Percentiles rank a stretch among this genome's conserved stretches.
These are phyloP conservation scores for Golubevia sp. DNA, from an alignment of 1,284 basidiomycete species.

Conservation along the genomic window DNA sequence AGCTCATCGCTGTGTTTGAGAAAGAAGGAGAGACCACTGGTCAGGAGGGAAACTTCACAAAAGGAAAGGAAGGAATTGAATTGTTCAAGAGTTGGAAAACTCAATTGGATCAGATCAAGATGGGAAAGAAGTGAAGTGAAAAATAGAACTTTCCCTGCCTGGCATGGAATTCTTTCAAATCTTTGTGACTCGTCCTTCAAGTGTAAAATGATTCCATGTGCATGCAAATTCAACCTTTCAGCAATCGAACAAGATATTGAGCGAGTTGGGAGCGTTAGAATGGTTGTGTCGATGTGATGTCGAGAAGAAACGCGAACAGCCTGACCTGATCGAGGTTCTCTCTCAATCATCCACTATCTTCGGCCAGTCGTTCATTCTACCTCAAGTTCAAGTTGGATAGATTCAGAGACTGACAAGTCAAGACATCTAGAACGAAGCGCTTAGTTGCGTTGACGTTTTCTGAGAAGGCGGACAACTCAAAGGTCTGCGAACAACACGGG, in stretches of 20 bases:
- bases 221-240: too few relatives aligned
- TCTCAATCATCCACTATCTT: not conserved
- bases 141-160: too few relatives aligned
- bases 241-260: not conserved
- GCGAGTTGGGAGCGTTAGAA: too few relatives aligned
- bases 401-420: not conserved
- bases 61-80: conserved; percentile 41
- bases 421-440: not conserved
- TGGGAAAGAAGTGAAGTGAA: not conserved
- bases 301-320: too few relatives aligned
- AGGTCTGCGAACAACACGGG: too few relatives aligned
- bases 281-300: too few relatives aligned
- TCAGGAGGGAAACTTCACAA: conserved; percentile 30
- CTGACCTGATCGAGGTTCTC: not conserved
- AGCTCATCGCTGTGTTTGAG: conserved; percentile 40
- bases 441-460: not conserved
- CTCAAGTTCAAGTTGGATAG: not conserved
- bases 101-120: conserved; percentile 37
- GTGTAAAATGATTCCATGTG: not conserved
- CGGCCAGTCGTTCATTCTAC: not conserved
- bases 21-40: conserved; percentile 39
- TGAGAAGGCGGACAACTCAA: too few relatives aligned
- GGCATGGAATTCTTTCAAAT: not conserved
- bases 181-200: not conserved
- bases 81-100: conserved; percentile 42